Evolutionary conservation across 306 rosid species (phyloP), one percentile per base, ranked within the genome.

Genomic region (Vigna angularis): DNA sequence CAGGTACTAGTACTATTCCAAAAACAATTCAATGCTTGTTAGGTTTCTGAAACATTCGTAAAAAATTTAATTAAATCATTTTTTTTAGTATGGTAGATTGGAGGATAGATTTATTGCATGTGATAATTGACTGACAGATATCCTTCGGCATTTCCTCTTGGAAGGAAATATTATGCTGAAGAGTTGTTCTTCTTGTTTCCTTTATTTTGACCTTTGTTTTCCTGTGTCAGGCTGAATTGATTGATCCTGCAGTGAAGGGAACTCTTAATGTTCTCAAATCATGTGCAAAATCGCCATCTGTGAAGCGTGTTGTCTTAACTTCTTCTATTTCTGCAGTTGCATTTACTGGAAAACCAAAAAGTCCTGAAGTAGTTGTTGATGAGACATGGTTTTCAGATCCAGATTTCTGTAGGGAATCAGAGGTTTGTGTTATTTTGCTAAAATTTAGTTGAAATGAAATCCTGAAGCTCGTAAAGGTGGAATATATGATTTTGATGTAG

Each of bases 181-280:
- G 36, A 18, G 9, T 2, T 18, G 5, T 30, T 30, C 34, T 30
- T 30, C 34, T 30, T 30, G 34, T 4, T 30, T 30, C 34, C 4
- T 30, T 30, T 30, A 4, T 30, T 7, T 53, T 73, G 70, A 58
- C 26, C 9, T 34, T 55, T 78, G 50, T 51, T 64, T 53, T 68
- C 7, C 64, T 52, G 42, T 82, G 71, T 85, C 82, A 85, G 86
- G 70, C 17, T 52, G 87, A 83, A 58, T 12, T 86, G 48, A n/a
- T 86, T 73, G 89, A 86, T 62, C 89, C 87, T 7, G 89, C 89
- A 9, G 20, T 86, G 58, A 83, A 83, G 50, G 87, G 87, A 77
- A 86, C 89, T 45, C 85, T 86, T 59, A 86, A 80, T 77, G 87
- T 86, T 80, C 89, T 86, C 22, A 74, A 80, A 32, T 86, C 89